These are phyloP conservation scores for Bryum argenteum DNA, from an alignment of 225 moss, liverwort and hornwort species.

Conservation along the genomic window DNA sequence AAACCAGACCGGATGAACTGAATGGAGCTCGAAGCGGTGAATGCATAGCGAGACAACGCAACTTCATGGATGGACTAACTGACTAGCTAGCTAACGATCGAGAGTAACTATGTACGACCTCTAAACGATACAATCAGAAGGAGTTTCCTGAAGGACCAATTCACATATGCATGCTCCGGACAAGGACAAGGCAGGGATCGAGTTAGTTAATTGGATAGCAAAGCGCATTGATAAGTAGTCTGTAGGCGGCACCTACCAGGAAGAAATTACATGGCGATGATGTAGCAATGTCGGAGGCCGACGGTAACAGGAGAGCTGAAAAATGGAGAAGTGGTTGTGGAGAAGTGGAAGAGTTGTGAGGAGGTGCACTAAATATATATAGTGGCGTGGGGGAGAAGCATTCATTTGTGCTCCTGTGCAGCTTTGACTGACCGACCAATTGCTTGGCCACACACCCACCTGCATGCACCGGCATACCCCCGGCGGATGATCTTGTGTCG, in stretches of 20 bases:
- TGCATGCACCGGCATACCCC: background rate
- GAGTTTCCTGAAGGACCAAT: too few species aligned
- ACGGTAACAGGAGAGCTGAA: background rate
- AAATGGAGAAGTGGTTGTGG: slow-evolving; percentile 10
- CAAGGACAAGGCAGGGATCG: too few species aligned
- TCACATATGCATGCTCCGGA: too few species aligned
- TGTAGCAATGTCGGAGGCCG: background rate
- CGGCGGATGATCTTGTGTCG: background rate
- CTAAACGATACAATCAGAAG: too few species aligned
- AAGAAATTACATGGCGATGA: background rate
- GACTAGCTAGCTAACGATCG: too few species aligned
- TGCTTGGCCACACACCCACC: slow-evolving; percentile 17
- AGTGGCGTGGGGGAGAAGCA: slow-evolving; percentile 39
- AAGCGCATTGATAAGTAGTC: background rate
- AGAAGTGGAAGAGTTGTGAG: too few species aligned
- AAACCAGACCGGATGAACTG: background rate
- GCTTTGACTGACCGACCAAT: slow-evolving; percentile 3
- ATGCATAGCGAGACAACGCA: background rate
- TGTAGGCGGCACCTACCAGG: slow-evolving; percentile 13
- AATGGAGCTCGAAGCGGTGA: slow-evolving; percentile 12
- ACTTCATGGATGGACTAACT: background rate
- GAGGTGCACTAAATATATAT: background rate
- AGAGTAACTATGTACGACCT: too few species aligned
- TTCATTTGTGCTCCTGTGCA: background rate
- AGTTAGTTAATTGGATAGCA: background rate